phyloP scores from a whole-genome alignment of 805 yeast genomes.

The Spathaspora girioi region DNA sequence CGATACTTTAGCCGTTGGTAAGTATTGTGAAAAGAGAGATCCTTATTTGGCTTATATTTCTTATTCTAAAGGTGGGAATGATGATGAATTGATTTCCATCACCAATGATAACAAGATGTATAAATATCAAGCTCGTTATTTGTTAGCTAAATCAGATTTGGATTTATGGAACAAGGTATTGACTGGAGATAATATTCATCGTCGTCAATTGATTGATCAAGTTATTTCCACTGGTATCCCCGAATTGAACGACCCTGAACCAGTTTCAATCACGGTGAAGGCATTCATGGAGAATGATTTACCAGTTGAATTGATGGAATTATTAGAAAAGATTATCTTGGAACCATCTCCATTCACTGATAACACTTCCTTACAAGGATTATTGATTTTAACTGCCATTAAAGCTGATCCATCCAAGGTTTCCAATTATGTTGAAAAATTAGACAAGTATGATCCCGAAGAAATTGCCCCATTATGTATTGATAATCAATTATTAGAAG shows the following conservation, averaged over 20 bases:
- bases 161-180: conserved; percentile 80
- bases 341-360: conserved; percentile 98
- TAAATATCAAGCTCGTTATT: conserved; percentile 97
- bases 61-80: conserved; percentile 92
- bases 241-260: conserved; percentile 88
- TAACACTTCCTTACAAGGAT: conserved; percentile 91
- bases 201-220: conserved; percentile 90
- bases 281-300: conserved; percentile 94
- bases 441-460: conserved; percentile 86
- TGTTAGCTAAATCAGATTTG: conserved; percentile 83
- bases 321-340: conserved; percentile 90
- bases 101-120: conserved; percentile 98
- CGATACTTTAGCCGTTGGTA: conserved; percentile 94
- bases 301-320: conserved; percentile 89
- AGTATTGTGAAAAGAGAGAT: conserved; percentile 97
- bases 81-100: conserved; percentile 81
- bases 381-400: conserved; percentile 89
- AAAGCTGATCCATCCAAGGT: conserved; percentile 92
- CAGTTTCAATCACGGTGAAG: conserved; percentile 88
- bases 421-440: conserved; percentile 74
- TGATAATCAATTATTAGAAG: conserved; percentile 85
- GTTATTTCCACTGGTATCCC: conserved; percentile 96
- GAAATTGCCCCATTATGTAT: conserved; percentile 93
- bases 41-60: conserved; percentile 98
- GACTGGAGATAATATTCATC: conserved; percentile 70